Percentiles rank a stretch among this genome's conserved stretches.
phyloP scores from a whole-genome alignment of 257 asterid species.

The Primulina tabacum region DNA sequence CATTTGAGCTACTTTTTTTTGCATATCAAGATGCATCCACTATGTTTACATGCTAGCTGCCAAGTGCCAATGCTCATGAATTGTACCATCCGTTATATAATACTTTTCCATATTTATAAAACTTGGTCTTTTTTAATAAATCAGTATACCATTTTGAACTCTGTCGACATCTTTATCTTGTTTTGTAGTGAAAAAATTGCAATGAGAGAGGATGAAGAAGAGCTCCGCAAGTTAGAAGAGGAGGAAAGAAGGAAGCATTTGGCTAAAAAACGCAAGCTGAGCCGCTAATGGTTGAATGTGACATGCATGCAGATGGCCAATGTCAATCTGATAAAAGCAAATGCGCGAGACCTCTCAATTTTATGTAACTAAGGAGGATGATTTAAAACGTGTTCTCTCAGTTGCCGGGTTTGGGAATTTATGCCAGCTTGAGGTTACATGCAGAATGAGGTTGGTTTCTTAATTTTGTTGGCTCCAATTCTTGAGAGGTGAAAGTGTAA shows the following conservation, averaged over 20 bases:
- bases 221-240: conserved; percentile 61
- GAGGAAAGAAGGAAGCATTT: conserved; percentile 61
- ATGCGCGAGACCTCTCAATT: background rate
- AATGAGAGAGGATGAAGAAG: conserved; percentile 70
- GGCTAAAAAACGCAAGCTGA: conserved; percentile 60
- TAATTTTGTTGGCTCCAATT: background rate
- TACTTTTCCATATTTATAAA: background rate
- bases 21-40: background rate
- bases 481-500: conserved; percentile 22
- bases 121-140: background rate
- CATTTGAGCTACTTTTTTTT: background rate
- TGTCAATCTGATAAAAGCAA: background rate
- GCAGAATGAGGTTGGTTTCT: conserved; percentile 1
- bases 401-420: background rate
- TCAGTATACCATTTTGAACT: background rate
- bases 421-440: background rate
- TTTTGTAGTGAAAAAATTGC: conserved; percentile 61
- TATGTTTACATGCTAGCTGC: background rate
- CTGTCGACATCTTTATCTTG: conserved; percentile 5
- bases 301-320: background rate
- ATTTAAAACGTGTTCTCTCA: background rate
- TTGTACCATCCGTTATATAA: background rate
- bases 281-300: conserved; percentile 7
- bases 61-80: background rate
- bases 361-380: background rate